Conservation (phyloP, 176 grass and related monocot species). For the Rhipidocladum racemiflorum region DNA sequence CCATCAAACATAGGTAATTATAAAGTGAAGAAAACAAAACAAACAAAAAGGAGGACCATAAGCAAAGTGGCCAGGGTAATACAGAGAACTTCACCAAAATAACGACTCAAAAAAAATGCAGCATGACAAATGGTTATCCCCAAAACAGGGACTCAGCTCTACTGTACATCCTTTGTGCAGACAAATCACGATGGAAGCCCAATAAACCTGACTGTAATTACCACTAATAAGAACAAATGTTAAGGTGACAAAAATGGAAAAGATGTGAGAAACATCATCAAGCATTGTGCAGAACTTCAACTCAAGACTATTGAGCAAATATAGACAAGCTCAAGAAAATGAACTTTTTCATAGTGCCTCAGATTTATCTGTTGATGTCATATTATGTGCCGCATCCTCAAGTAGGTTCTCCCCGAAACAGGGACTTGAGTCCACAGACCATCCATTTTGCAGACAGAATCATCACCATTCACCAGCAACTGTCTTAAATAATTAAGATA, state of each 20-base stretch:
- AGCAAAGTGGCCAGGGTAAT: neutral
- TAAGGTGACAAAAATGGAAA: neutral
- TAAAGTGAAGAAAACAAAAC: neutral
- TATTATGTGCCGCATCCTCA: slow-evolving; percentile 26
- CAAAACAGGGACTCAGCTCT: neutral
- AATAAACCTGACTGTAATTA: neutral
- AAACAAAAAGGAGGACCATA: neutral
- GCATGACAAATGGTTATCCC: neutral
- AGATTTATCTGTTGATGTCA: slow-evolving; percentile 33
- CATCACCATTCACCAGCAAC: slow-evolving; percentile 8
- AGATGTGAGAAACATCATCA: neutral
- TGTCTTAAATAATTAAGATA: neutral
- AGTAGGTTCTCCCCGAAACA: slow-evolving; percentile 48
- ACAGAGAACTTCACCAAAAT: neutral
- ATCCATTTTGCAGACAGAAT: slow-evolving; percentile 66
- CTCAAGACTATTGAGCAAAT: neutral
- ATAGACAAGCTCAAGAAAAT: neutral
- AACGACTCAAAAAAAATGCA: neutral
- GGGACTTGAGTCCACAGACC: slow-evolving; percentile 39
- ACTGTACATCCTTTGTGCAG: slow-evolving; percentile 20
- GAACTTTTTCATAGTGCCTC: neutral
- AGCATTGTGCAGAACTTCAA: neutral
- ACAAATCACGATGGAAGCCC: neutral
- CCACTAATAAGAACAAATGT: neutral
- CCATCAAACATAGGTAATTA: neutral